Base-by-base conservation (phyloP, 2,329 filamentous ascomycete species). In the Penicillium sp. region DNA sequence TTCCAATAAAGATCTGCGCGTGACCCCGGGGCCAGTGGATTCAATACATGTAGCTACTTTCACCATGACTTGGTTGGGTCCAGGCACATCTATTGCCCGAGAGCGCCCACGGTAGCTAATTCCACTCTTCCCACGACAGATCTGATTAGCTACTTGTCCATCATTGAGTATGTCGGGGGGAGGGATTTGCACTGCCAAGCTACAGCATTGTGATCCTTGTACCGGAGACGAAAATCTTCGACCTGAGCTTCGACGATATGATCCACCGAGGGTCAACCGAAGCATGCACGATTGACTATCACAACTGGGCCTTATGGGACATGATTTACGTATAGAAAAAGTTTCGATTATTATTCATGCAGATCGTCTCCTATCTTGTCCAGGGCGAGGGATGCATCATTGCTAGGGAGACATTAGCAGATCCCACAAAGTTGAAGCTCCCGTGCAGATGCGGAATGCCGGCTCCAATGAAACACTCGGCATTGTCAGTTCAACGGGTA, bases 1-100 rank as follows among this genome's bases (percentile, higher is more conserved):
- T n/a, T 27, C 8, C 34, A 36, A 36, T 36, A 3, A 36, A 4
- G 7, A n/a, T 32, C 5, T 46, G 36, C 67, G 63, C 60, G 61
- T 70, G 67, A 69, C 63, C 36, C 18, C 18, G 18, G 18, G 18
- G 18, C 18, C 27, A 43, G 49, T 60, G 40, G 56, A 58, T 62
- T 55, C 39, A 38, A 8, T 21, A 46, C 49, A 46, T 18, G 56
- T 46, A 64, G 60, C 54, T 36, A 27, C 8, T 62, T 61, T 65
- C 61, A 64, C 64, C 49, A 63, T 67, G 60, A 63, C 57, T 64
- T 60, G 61, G 61, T 55, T 36, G 24, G 59, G 59, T 56, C 64
- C 57, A 65, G 58, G 59, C 59, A 56, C 47, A 22, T 51, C 48
- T 55, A 49, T 39, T 38, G 24, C 34, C 44, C 47, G 58, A 47